phyloP scores from a whole-genome alignment of 2,329 filamentous ascomycete genomes.

The Amesomyces nigricolor region DNA sequence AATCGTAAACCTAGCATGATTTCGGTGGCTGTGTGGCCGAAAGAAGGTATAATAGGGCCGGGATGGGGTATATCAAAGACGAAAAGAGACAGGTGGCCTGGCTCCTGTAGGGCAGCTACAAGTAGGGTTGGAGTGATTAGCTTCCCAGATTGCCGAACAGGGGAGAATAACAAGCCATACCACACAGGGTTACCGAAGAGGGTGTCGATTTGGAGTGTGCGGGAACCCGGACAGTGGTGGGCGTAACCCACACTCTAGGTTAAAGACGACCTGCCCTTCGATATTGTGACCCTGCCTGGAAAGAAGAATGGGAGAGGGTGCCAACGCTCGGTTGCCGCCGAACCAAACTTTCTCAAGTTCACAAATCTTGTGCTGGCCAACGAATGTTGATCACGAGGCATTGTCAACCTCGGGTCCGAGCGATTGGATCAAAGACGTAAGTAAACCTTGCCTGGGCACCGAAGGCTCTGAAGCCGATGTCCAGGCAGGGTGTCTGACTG shows the following conservation, averaged over 20 bases:
- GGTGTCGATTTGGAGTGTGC: neutral
- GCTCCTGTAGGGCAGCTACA: constrained; percentile 26
- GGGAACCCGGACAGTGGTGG: neutral
- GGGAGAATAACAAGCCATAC: constrained; percentile 20
- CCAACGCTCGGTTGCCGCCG: too few relatives aligned
- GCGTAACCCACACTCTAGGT: constrained; percentile 9
- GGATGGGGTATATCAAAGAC: constrained; percentile 29
- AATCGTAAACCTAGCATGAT: constrained; percentile 21
- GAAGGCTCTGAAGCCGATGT: too few relatives aligned
- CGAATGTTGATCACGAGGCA: too few relatives aligned
- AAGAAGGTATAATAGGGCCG: constrained; percentile 28
- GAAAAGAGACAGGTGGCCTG: constrained; percentile 26
- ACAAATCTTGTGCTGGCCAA: too few relatives aligned
- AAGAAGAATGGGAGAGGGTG: too few relatives aligned
- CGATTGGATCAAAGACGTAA: too few relatives aligned
- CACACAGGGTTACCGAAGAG: constrained; percentile 1
- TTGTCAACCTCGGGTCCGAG: too few relatives aligned
- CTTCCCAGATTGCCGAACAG: constrained; percentile 31
- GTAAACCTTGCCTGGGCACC: too few relatives aligned
- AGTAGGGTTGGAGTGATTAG: constrained; percentile 23
- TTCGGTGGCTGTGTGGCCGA: constrained; percentile 22
- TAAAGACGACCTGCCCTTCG: neutral
- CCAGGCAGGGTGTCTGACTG: too few relatives aligned
- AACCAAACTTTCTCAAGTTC: neutral
- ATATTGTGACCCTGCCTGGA: too few relatives aligned